Conservation (phyloP, 768 basidiomycete species). For the Neoboletus brunneissimus region DNA sequence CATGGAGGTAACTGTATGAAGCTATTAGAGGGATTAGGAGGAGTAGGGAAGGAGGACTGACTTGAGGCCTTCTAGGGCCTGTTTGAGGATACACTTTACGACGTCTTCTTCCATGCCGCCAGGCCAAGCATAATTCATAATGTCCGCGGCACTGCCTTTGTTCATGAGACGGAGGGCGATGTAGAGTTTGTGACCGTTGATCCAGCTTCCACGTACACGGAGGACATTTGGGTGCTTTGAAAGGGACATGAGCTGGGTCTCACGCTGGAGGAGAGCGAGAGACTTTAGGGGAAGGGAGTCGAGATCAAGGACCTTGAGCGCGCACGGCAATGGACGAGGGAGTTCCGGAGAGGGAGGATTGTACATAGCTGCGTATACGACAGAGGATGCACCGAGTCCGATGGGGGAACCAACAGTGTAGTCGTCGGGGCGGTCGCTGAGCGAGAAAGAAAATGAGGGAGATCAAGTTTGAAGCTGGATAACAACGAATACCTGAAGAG, state of each 20-base stretch:
- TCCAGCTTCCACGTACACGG: conserved; percentile 88
- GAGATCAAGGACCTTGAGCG: conserved; percentile 88
- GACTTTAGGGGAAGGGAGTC: conserved; percentile 72
- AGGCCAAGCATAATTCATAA: conserved; percentile 80
- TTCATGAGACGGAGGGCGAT: conserved; percentile 91
- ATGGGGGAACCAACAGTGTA: conserved; percentile 77
- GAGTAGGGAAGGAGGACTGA: conserved; percentile 34
- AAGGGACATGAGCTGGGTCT: conserved; percentile 90
- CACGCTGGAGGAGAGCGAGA: conserved; percentile 71
- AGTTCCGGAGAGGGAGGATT: conserved; percentile 39
- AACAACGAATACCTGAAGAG: conserved; percentile 59
- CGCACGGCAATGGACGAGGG: conserved; percentile 53
- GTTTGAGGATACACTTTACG: conserved; percentile 76
- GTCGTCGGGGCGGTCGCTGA: conserved; percentile 65
- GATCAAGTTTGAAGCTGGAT: not conserved
- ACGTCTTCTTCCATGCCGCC: conserved; percentile 93
- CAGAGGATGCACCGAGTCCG: conserved; percentile 90
- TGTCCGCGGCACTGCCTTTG: conserved; percentile 80
- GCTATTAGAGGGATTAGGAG: not conserved
- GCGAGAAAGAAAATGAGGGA: not conserved
- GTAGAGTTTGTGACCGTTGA: conserved; percentile 75
- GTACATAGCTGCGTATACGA: conserved; percentile 79
- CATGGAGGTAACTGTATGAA: conserved; percentile 68
- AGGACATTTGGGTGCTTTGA: conserved; percentile 93
- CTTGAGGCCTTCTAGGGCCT: conserved; percentile 87